These are phyloP conservation scores for Dissophora ornata DNA, from an alignment of 192 early-diverging fungal genomes.

Conservation along the genomic window DNA sequence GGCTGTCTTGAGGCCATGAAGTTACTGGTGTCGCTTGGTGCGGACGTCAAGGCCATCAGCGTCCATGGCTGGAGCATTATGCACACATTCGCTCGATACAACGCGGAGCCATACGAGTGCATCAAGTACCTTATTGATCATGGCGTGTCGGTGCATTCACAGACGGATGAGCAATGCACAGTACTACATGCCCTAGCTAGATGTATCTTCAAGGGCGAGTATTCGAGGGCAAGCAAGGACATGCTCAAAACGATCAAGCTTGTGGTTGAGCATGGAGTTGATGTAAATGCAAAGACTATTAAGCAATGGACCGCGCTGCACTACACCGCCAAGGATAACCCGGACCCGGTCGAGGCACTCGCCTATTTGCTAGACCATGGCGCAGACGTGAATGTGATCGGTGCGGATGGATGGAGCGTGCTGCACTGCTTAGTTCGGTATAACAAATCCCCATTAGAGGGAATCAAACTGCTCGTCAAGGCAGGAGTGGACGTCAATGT, in stretches of 20 bases:
- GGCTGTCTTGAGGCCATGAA: slow-evolving; percentile 71
- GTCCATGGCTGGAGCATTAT: slow-evolving; percentile 72
- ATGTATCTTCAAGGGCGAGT: slow-evolving; percentile 51
- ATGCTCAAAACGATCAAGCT: slow-evolving; percentile 58
- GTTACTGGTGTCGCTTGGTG: slow-evolving; percentile 65
- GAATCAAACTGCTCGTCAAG: slow-evolving; percentile 52
- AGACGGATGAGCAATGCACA: slow-evolving; percentile 74
- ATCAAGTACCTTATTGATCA: slow-evolving; percentile 62
- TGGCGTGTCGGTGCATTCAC: slow-evolving; percentile 66
- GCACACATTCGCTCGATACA: slow-evolving; percentile 60
- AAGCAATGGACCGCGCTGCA: slow-evolving; percentile 62
- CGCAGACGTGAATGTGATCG: slow-evolving; percentile 72
- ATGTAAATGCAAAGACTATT: slow-evolving; percentile 63
- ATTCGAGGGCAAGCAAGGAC: slow-evolving; percentile 41
- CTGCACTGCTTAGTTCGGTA: slow-evolving; percentile 59
- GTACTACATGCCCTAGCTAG: slow-evolving; percentile 71
- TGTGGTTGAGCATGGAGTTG: slow-evolving; percentile 66
- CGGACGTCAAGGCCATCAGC: slow-evolving; percentile 71
- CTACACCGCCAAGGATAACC: slow-evolving; percentile 59
- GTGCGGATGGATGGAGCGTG: slow-evolving; percentile 69
- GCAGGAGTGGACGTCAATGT: slow-evolving; percentile 54
- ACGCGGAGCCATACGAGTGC: slow-evolving; percentile 54
- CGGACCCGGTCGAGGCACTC: slow-evolving; percentile 55
- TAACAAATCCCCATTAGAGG: slow-evolving; percentile 66
- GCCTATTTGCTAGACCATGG: slow-evolving; percentile 67